phyloP scores from a whole-genome alignment of 2,329 filamentous ascomycete genomes.

The Ceratocystis huliohia region DNA sequence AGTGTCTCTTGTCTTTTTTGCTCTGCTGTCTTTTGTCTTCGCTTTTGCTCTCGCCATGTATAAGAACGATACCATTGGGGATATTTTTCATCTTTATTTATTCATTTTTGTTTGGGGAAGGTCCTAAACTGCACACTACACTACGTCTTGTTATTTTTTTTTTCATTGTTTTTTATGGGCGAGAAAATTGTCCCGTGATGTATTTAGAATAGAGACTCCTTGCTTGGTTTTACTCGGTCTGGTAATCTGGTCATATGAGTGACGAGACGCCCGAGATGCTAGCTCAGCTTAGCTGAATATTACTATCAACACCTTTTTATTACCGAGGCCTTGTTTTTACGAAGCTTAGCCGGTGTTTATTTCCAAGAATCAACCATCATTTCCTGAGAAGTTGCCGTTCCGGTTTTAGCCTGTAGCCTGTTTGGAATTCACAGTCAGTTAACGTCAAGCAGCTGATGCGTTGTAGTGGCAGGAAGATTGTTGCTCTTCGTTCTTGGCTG shows the following conservation, averaged over 20 bases:
- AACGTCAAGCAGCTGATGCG: neutral
- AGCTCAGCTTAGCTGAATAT: neutral
- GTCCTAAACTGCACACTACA: neutral
- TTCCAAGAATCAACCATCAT: no score
- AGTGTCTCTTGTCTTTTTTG: neutral
- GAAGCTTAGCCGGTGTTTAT: neutral
- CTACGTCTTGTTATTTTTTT: neutral
- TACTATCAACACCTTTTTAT: neutral
- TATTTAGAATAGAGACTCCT: neutral
- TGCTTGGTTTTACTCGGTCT: no score
- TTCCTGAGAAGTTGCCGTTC: no score
- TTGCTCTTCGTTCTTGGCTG: no score
- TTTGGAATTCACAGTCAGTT: neutral
- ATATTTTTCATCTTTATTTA: neutral
- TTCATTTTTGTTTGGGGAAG: neutral
- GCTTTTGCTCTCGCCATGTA: neutral
- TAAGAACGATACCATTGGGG: conserved; percentile 4
- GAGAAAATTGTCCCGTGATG: neutral
- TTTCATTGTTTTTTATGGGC: no score
- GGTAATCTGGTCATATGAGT: no score
- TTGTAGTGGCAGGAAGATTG: neutral
- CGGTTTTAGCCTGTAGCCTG: no score
- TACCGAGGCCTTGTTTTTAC: neutral
- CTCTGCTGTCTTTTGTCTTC: neutral
- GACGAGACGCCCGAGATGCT: no score